These are phyloP conservation scores for Paraleonurus japonicus DNA, from an alignment of 257 asterid species.

Conservation along the genomic window DNA sequence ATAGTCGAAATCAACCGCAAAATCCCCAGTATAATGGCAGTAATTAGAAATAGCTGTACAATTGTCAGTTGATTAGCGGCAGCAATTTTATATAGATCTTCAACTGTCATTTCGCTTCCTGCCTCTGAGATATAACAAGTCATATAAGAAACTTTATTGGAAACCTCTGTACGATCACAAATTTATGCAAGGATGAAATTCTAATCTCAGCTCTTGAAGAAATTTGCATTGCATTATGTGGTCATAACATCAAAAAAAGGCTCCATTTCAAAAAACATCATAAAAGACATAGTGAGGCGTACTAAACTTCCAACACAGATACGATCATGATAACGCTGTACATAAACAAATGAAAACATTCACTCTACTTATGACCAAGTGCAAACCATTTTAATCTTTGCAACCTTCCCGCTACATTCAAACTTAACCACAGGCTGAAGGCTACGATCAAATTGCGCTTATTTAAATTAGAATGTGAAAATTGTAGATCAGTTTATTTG, in stretches of 20 bases:
- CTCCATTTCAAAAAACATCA: no score
- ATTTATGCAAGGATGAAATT: neutral
- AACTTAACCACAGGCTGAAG: neutral
- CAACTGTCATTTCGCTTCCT: conserved; percentile 54
- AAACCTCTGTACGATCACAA: neutral
- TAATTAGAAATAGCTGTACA: no score
- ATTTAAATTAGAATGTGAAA: neutral
- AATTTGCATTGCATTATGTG: conserved; percentile 5
- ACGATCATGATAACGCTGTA: neutral
- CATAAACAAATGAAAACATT: neutral
- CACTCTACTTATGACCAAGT: neutral
- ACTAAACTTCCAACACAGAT: conserved; percentile 9
- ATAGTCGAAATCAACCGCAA: no score
- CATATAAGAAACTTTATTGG: neutral
- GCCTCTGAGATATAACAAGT: conserved; percentile 44
- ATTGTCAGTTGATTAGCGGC: no score
- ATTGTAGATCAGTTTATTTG: neutral
- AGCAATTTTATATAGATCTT: no score
- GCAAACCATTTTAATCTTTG: neutral
- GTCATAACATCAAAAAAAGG: neutral
- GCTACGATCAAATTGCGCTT: neutral
- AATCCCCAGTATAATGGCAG: no score
- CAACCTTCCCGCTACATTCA: neutral
- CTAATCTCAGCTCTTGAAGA: conserved; percentile 6
- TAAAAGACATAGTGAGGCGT: neutral